Evolutionary conservation across 1,284 basidiomycete genomes (phyloP).

Genomic region (Ustilago hordei): DNA sequence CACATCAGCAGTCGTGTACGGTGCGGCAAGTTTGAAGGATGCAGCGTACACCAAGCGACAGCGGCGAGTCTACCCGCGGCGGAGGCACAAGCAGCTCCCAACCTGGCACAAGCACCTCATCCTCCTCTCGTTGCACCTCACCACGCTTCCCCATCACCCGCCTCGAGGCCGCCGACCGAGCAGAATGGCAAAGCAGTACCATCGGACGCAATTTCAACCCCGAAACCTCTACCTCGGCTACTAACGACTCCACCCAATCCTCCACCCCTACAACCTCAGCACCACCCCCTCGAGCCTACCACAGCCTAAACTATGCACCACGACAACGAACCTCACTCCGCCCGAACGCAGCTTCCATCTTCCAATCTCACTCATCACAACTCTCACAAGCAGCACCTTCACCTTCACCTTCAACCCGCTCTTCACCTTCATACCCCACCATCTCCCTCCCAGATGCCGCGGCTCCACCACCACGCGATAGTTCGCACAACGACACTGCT

Average conservation of each 20-base stretch:
- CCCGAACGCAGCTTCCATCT: slow-evolving; percentile 19
- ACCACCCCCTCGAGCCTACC: slow-evolving; percentile 22
- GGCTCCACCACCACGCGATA: slow-evolving; percentile 1
- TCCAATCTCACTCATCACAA: slow-evolving; percentile 25
- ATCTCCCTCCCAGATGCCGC: slow-evolving; percentile 19
- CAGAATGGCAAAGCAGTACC: slow-evolving; percentile 26
- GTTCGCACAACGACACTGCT: slow-evolving; percentile 8
- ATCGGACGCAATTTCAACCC: slow-evolving; percentile 13
- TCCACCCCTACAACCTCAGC: slow-evolving; percentile 18
- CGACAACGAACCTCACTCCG: slow-evolving; percentile 33
- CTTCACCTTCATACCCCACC: slow-evolving; percentile 27
- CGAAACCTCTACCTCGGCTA: not conserved
- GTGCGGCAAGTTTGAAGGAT: not conserved
- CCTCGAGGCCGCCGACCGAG: slow-evolving; percentile 21
- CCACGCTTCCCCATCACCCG: slow-evolving; percentile 29
- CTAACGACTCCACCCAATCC: slow-evolving; percentile 11
- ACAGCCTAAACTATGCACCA: slow-evolving; percentile 34
- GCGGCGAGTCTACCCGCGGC: not conserved
- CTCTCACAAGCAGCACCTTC: not conserved
- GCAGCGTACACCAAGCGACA: slow-evolving; percentile 12
- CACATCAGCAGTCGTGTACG: not conserved
- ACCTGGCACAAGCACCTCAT: not conserved
- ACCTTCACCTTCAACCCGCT: not conserved
- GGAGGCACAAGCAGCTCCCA: not conserved
- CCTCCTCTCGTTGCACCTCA: slow-evolving; percentile 15